These are phyloP conservation scores for Lodderomyces orthopsilosis DNA, from an alignment of 1,139 yeast species.

Conservation along the genomic window DNA sequence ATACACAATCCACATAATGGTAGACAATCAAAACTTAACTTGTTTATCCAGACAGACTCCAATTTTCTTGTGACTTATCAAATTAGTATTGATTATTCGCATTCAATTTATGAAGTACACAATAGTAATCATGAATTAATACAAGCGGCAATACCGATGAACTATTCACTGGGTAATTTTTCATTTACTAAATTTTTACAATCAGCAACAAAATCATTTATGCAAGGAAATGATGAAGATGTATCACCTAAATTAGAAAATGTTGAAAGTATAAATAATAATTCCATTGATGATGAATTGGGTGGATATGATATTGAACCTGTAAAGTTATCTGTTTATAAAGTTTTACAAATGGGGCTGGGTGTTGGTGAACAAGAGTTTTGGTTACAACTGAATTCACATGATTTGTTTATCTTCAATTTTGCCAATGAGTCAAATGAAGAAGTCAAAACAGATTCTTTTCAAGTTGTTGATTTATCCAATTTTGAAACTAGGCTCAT, in stretches of 20 bases:
- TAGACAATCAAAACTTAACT: constrained; percentile 27
- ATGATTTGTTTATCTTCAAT: constrained; percentile 34
- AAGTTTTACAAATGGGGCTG: constrained; percentile 33
- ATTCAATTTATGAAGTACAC: constrained; percentile 32
- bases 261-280: constrained; percentile 36
- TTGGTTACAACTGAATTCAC: constrained; percentile 43
- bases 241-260: constrained; percentile 30
- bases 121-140: constrained; percentile 26
- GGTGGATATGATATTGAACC: constrained; percentile 26
- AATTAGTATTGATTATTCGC: constrained; percentile 27
- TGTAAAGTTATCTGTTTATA: constrained; percentile 30
- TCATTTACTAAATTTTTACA: constrained; percentile 30
- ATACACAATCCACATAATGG: constrained; percentile 26
- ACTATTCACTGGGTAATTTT: constrained; percentile 25
- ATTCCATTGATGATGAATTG: constrained; percentile 30
- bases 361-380: constrained; percentile 27
- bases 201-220: constrained; percentile 35
- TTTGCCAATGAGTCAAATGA: constrained; percentile 17
- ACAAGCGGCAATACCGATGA: constrained; percentile 36
- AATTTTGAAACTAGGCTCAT: constrained; percentile 31
- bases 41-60: constrained; percentile 34
- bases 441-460: constrained; percentile 13
- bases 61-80: constrained; percentile 37
- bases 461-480: constrained; percentile 38
- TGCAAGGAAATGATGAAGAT: constrained; percentile 23